Evolutionary conservation across 1,139 yeast species (phyloP).

Genomic region (Geotrichum restrictum): DNA sequence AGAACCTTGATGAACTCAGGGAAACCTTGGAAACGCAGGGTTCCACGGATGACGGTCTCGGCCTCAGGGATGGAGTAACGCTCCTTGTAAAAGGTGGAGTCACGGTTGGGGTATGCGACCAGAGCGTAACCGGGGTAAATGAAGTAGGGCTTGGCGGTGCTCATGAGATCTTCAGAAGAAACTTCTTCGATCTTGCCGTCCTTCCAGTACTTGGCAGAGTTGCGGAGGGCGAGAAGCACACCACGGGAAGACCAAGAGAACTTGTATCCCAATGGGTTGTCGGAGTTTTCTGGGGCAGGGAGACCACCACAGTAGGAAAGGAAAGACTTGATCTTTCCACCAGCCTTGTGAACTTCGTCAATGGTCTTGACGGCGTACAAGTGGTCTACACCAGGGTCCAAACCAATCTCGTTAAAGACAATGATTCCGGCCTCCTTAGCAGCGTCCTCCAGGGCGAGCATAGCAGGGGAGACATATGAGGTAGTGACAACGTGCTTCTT

Average conservation of each 20-base stretch:
- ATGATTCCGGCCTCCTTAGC: slow-evolving; percentile 47
- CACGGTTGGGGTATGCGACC: slow-evolving; percentile 97
- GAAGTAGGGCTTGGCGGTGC: slow-evolving; percentile 89
- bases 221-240: slow-evolving; percentile 89
- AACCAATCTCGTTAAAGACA: slow-evolving; percentile 51
- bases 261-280: slow-evolving; percentile 96
- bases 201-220: slow-evolving; percentile 83
- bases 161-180: slow-evolving; percentile 88
- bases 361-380: slow-evolving; percentile 96
- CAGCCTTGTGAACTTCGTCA: slow-evolving; percentile 87
- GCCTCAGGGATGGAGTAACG: slow-evolving; percentile 95
- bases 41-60: slow-evolving; percentile 93
- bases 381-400: slow-evolving; percentile 98
- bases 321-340: slow-evolving; percentile 91
- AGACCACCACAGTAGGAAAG: slow-evolving; percentile 97
- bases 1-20: slow-evolving; percentile 94
- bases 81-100: slow-evolving; percentile 89
- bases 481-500: slow-evolving; percentile 95
- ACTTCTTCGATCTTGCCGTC: slow-evolving; percentile 79
- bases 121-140: slow-evolving; percentile 94
- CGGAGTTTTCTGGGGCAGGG: slow-evolving; percentile 96
- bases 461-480: slow-evolving; percentile 90
- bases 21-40: slow-evolving; percentile 96
- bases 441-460: slow-evolving; percentile 45
- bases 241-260: slow-evolving; percentile 99